A percentile compares a stretch with the other conserved stretches of the same genome.
Conservation (phyloP, 768 basidiomycete genomes). For the Pulveroboletus frians region DNA sequence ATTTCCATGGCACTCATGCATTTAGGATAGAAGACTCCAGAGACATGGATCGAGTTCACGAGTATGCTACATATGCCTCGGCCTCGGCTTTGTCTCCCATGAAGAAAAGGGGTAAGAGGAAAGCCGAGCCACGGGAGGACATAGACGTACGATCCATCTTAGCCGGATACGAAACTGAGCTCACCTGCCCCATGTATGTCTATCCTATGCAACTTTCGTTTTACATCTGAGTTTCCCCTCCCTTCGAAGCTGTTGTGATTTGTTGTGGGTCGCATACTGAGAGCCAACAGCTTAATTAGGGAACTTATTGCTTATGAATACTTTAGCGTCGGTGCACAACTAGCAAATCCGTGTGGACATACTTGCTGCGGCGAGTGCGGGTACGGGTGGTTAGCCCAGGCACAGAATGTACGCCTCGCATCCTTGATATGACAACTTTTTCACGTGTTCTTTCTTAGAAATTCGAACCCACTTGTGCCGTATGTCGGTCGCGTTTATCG, state of each 20-base stretch:
- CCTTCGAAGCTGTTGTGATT: constrained; percentile 60
- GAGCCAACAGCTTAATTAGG: neutral
- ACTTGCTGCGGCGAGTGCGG: constrained; percentile 67
- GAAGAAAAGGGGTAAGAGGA: constrained; percentile 44
- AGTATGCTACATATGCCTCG: constrained; percentile 1
- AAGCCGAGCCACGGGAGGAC: constrained; percentile 23
- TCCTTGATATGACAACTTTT: neutral
- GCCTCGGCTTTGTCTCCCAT: constrained; percentile 5
- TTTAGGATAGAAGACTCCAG: constrained; percentile 1
- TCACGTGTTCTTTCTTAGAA: constrained; percentile 24
- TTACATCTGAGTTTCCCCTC: neutral
- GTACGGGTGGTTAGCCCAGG: constrained; percentile 49
- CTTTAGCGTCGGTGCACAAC: constrained; percentile 53
- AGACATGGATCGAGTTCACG: neutral
- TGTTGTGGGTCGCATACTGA: constrained; percentile 46
- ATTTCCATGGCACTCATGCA: constrained; percentile 6
- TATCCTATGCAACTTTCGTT: neutral
- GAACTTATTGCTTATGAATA: constrained; percentile 3
- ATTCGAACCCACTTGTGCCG: constrained; percentile 47
- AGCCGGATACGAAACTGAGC: constrained; percentile 54
- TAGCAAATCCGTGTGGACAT: constrained; percentile 71
- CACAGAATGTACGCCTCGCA: constrained; percentile 40
- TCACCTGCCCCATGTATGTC: constrained; percentile 70
- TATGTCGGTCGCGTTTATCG: constrained; percentile 51
- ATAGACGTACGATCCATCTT: constrained; percentile 32